phyloP scores from a whole-genome alignment of 2,329 filamentous ascomycete species.

The Alternaria viburni region DNA sequence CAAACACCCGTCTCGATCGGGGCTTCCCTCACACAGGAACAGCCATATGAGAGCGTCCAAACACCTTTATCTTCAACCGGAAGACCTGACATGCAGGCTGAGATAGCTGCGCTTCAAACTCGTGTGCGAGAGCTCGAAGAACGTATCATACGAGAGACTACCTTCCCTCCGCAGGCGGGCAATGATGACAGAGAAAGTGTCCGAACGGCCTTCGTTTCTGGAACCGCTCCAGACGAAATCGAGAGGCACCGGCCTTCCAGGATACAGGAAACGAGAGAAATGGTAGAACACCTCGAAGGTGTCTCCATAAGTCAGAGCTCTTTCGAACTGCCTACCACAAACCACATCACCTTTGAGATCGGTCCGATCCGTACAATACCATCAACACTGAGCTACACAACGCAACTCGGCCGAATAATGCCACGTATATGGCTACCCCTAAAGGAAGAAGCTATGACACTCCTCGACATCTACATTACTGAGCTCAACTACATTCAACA shows the following conservation, averaged over 20 bases:
- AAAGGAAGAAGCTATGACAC: constrained; percentile 39
- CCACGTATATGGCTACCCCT: constrained; percentile 26
- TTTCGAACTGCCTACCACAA: not conserved
- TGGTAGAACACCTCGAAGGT: not conserved
- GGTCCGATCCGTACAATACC: not conserved
- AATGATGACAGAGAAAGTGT: not conserved
- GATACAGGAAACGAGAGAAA: not conserved
- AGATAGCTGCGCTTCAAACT: not conserved
- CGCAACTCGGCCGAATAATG: not conserved
- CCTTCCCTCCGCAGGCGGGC: not conserved
- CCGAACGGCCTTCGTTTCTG: not conserved
- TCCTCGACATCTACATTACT: constrained; percentile 43
- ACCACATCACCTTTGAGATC: not conserved
- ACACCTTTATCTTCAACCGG: not conserved
- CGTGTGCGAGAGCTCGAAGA: not conserved
- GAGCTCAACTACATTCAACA: constrained; percentile 46
- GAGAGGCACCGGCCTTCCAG: accelerated
- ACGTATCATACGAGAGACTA: not conserved
- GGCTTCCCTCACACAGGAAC: not conserved
- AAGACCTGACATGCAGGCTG: not conserved
- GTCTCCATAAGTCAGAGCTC: not conserved
- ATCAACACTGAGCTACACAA: not conserved
- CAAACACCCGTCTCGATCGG: not conserved
- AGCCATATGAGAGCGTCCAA: not conserved
- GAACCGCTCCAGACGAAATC: not conserved